Evolutionary conservation across 176 grass and related monocot genomes (phyloP).

Genomic region (Phoenix dactylifera): DNA sequence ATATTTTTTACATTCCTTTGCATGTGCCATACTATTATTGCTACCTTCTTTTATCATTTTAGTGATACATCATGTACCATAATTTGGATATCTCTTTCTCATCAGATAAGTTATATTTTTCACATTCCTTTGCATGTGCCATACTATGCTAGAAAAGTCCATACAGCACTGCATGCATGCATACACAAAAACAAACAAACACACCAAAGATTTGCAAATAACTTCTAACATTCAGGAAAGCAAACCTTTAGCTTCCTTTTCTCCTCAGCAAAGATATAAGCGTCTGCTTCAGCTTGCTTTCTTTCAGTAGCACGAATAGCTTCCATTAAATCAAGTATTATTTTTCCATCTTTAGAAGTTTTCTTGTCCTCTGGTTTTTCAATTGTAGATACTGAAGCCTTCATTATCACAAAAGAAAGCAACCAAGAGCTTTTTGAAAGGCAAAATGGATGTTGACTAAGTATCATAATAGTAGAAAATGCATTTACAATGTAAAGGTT

Average conservation of each 20-base stretch:
- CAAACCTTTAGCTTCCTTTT: slow-evolving; percentile 91
- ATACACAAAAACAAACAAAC: neutral
- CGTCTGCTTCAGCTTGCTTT: slow-evolving; percentile 84
- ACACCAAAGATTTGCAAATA: slow-evolving; percentile 15
- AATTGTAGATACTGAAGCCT: slow-evolving; percentile 27
- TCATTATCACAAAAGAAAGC: slow-evolving; percentile 18
- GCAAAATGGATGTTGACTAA: neutral
- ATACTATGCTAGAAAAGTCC: too few species aligned
- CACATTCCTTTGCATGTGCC: too few species aligned
- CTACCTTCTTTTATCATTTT: too few species aligned
- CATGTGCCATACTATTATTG: too few species aligned
- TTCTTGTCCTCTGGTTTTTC: slow-evolving; percentile 21
- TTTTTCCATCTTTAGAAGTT: slow-evolving; percentile 47
- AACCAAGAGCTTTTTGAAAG: slow-evolving; percentile 10
- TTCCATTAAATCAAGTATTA: slow-evolving; percentile 75
- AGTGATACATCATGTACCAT: too few species aligned
- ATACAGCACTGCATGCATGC: too few species aligned
- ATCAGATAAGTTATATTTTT: too few species aligned
- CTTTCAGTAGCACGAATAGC: slow-evolving; percentile 89
- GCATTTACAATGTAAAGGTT: neutral
- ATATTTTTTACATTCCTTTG: too few species aligned
- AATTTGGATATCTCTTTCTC: too few species aligned
- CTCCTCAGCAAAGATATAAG: slow-evolving; percentile 83
- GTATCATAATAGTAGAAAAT: too few species aligned
- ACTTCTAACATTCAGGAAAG: neutral